Percentiles rank a stretch among this genome's conserved stretches.
These are phyloP conservation scores for Berkeleyomyces rouxiae DNA, from an alignment of 2,329 filamentous ascomycete species.

Conservation along the genomic window DNA sequence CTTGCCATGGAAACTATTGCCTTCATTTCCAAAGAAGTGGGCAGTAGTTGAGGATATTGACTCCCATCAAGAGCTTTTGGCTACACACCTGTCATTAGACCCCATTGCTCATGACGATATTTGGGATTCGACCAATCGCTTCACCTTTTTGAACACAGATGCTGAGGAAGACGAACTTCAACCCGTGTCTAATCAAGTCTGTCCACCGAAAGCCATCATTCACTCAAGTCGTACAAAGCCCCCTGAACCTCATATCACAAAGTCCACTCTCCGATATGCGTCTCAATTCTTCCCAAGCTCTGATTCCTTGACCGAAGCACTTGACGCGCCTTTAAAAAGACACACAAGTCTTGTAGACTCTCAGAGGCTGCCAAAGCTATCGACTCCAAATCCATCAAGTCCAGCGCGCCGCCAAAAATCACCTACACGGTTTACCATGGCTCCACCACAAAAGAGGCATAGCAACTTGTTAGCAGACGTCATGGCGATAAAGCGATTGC, in stretches of 20 bases:
- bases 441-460: slow-evolving; percentile 2
- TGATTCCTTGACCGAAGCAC: background rate
- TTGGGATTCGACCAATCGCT: background rate
- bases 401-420: background rate
- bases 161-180: background rate
- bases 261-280: background rate
- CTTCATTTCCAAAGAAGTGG: background rate
- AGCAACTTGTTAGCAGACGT: slow-evolving; percentile 5
- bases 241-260: background rate
- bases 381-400: background rate
- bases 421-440: background rate
- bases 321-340: background rate
- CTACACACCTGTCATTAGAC: background rate
- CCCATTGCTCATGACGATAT: background rate
- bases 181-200: background rate
- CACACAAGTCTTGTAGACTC: background rate
- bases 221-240: background rate
- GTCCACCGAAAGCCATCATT: background rate
- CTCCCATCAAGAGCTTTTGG: background rate
- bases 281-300: background rate
- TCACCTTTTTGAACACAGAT: background rate
- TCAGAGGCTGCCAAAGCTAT: background rate
- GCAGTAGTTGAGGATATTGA: background rate
- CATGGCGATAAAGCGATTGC: background rate
- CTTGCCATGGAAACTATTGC: slow-evolving; percentile 5